These are phyloP conservation scores for Trichophyton mentagrophytes DNA, from an alignment of 2,329 filamentous ascomycete species.

Conservation along the genomic window DNA sequence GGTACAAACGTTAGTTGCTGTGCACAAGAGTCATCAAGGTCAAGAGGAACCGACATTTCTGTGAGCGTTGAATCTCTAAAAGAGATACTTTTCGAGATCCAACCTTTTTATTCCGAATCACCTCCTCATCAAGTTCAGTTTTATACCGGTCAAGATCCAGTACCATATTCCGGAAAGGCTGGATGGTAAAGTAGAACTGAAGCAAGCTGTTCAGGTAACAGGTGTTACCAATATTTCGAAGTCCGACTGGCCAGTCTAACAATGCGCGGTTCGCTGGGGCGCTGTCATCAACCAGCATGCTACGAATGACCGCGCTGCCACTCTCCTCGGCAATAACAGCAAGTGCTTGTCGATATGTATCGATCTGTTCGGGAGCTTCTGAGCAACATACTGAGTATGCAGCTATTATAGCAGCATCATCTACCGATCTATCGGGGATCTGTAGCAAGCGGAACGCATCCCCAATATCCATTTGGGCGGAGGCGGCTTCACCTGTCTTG, in stretches of 20 bases:
- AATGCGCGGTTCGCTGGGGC: conserved; percentile 22
- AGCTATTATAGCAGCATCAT: conserved; percentile 39
- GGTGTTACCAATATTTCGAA: conserved; percentile 91
- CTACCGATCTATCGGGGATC: conserved; percentile 40
- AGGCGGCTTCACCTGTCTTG: conserved; percentile 38
- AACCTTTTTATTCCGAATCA: conserved; percentile 54
- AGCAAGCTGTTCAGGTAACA: conserved; percentile 95
- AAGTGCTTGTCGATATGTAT: conserved; percentile 36
- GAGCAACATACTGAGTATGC: conserved; percentile 36
- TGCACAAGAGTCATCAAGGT: conserved; percentile 9
- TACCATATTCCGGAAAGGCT: conserved; percentile 66
- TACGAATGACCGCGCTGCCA: conserved; percentile 27
- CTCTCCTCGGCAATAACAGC: conserved; percentile 35
- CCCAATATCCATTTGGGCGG: conserved; percentile 42
- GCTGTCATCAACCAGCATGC: conserved; percentile 22
- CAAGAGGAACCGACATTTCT: conserved; percentile 55
- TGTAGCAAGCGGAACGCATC: conserved; percentile 41
- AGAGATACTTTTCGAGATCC: conserved; percentile 57
- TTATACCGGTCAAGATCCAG: conserved; percentile 60
- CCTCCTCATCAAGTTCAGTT: conserved; percentile 53
- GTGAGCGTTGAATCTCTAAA: conserved; percentile 47
- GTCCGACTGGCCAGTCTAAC: conserved; percentile 61
- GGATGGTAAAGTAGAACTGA: conserved; percentile 87
- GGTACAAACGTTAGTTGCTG: neutral
- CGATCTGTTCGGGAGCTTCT: conserved; percentile 35